Conservation (phyloP, 345 rosid genomes). For the Linum lewisii region DNA sequence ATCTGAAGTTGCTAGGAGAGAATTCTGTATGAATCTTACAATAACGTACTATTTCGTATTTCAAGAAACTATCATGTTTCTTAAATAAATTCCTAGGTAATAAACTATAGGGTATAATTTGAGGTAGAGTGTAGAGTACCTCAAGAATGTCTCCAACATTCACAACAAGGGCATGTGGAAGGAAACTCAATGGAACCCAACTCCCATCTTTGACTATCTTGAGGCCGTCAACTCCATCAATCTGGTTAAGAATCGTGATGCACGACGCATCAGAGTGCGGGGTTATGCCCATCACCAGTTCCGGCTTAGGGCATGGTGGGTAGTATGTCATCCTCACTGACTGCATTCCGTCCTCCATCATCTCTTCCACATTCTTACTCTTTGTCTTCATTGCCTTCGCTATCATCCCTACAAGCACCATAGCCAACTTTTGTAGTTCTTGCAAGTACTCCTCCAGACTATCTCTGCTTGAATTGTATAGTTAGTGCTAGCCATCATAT, state of each 20-base stretch:
- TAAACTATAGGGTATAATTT: no score
- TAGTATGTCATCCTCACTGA: constrained; percentile 23
- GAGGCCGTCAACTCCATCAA: constrained; percentile 20
- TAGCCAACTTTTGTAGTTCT: constrained; percentile 23
- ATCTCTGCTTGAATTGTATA: constrained; percentile 12
- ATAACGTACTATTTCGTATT: no score
- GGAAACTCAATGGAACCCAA: constrained; percentile 17
- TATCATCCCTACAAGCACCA: constrained; percentile 18
- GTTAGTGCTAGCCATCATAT: no score
- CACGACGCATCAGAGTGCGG: constrained; percentile 19
- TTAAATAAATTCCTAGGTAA: no score
- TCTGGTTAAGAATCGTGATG: constrained; percentile 19
- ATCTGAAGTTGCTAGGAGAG: no score
- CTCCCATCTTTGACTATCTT: constrained; percentile 13
- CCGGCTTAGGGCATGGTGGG: constrained; percentile 21
- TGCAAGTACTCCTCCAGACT: constrained; percentile 18
- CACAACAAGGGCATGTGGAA: constrained; percentile 14
- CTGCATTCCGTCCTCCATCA: constrained; percentile 31
- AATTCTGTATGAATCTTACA: no score
- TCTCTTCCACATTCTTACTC: constrained; percentile 17
- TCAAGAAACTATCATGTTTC: no score
- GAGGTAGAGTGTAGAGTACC: constrained; percentile 3
- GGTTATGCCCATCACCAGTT: constrained; percentile 5
- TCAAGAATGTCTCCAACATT: constrained; percentile 22
- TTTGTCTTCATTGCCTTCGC: constrained; percentile 18